Conservation (phyloP, 2,329 filamentous ascomycete species). For the Diaporthe velutina region DNA sequence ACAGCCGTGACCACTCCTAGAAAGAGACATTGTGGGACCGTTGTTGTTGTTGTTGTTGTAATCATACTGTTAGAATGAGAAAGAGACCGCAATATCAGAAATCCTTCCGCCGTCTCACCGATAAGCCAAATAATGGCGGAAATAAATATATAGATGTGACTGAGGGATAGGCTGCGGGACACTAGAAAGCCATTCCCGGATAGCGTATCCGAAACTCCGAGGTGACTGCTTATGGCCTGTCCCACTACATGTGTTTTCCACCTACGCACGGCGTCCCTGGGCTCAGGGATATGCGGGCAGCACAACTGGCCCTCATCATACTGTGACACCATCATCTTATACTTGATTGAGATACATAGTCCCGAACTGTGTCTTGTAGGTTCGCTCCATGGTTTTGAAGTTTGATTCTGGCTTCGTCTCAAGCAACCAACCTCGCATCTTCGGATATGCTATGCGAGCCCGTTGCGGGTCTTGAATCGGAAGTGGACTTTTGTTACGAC, state of each 20-base stretch:
- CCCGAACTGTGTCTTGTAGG: not conserved
- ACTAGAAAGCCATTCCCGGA: not conserved
- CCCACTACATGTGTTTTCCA: not conserved
- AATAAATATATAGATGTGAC: not conserved
- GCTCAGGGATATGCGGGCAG: not conserved
- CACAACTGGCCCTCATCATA: not conserved
- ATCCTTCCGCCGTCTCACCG: not conserved
- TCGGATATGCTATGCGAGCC: not conserved
- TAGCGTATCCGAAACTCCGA: not conserved
- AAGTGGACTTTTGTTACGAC: not conserved
- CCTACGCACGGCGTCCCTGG: not conserved
- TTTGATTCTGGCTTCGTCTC: not conserved
- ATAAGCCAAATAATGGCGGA: not conserved
- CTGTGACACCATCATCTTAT: not conserved
- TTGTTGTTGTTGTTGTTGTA: too few species aligned
- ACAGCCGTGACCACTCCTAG: not conserved
- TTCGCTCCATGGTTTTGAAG: not conserved
- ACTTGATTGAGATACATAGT: not conserved
- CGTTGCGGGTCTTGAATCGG: not conserved
- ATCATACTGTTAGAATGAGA: not conserved
- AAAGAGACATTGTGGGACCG: not conserved
- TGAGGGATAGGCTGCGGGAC: not conserved
- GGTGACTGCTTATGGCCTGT: not conserved
- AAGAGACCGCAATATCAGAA: not conserved
- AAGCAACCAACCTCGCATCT: not conserved